Percentiles rank a stretch among this genome's conserved stretches.
Evolutionary conservation across 345 rosid genomes (phyloP).

Genomic region (Jatropha curcas): DNA sequence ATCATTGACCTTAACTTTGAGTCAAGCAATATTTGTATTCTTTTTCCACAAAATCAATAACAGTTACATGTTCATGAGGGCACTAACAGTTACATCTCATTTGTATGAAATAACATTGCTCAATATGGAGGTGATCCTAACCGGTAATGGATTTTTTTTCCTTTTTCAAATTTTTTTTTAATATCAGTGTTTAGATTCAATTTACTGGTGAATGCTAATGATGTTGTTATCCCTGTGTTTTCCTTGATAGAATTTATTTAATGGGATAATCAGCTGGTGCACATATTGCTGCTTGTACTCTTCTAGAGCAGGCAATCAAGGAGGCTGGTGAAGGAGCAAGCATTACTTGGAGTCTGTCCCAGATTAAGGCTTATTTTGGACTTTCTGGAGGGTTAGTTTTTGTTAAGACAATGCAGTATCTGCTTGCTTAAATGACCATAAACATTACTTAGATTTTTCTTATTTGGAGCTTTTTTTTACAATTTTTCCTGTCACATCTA

Average conservation of each 20-base stretch:
- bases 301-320: conserved; percentile 88
- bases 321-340: conserved; percentile 74
- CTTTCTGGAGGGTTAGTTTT: conserved; percentile 85
- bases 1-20: too few species aligned
- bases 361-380: conserved; percentile 84
- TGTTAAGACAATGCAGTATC: not conserved
- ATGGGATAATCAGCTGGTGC: conserved; percentile 99
- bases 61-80: too few species aligned
- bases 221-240: conserved; percentile 14
- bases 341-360: conserved; percentile 81
- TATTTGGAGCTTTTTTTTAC: not conserved
- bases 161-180: not conserved
- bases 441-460: not conserved
- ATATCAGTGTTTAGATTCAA: not conserved
- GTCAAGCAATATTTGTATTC: too few species aligned
- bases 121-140: conserved; percentile 94
- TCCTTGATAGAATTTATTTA: conserved; percentile 62
- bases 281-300: conserved; percentile 87
- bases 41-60: too few species aligned
- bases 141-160: conserved; percentile 43
- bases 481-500: conserved; percentile 12
- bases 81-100: too few species aligned
- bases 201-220: not conserved
- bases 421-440: not conserved
- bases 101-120: conserved; percentile 70